A percentile compares a stretch with the other conserved stretches of the same genome.
Evolutionary conservation across 345 rosid species (phyloP).

Genomic region (Moricandia arvensis): DNA sequence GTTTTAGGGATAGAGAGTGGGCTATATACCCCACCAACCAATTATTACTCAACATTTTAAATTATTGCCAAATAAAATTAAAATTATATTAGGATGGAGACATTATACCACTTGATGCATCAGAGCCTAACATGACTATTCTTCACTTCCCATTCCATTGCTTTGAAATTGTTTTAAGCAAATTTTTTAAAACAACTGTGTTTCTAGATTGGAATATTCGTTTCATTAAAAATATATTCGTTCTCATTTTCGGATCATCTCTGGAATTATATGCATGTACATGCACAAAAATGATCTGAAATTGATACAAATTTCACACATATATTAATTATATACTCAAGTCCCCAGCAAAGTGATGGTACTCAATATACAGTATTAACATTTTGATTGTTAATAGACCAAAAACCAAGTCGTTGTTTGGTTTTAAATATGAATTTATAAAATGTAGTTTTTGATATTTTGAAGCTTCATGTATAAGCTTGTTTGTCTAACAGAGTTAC

Average conservation of each 20-base stretch:
- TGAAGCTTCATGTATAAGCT: not conserved
- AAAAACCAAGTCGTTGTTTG: not conserved
- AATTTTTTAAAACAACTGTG: not conserved
- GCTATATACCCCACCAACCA: slow-evolving; percentile 29
- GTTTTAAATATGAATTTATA: not conserved
- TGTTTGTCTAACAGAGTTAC: not conserved
- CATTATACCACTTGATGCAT: slow-evolving; percentile 25
- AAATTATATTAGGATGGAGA: not conserved
- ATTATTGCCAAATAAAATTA: not conserved
- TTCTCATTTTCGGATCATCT: not conserved
- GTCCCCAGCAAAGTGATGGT: not conserved
- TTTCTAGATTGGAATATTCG: not conserved
- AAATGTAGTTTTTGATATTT: not conserved
- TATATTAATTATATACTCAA: not conserved
- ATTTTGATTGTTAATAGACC: not conserved
- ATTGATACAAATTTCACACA: not conserved
- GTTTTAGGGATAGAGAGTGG: not conserved
- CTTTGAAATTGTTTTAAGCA: not conserved
- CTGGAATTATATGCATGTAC: not conserved
- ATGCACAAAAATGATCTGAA: not conserved
- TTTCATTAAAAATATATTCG: not conserved
- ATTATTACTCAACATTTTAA: not conserved
- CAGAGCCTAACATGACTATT: not conserved
- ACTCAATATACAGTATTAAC: no score
- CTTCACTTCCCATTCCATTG: slow-evolving; percentile 8